These are phyloP conservation scores for Acephala macrosclerotiorum DNA, from an alignment of 2,329 filamentous ascomycete genomes.

Conservation along the genomic window DNA sequence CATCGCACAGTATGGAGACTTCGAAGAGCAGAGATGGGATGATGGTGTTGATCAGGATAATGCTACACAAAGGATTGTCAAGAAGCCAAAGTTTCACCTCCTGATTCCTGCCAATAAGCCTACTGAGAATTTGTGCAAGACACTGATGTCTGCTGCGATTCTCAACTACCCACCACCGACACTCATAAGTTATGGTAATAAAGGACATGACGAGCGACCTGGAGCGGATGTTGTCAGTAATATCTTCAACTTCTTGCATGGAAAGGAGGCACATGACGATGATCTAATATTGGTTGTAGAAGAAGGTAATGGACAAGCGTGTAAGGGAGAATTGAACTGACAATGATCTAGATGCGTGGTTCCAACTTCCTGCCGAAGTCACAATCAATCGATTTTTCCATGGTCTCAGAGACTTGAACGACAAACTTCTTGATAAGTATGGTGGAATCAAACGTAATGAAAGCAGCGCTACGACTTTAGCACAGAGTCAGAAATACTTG, in stretches of 20 bases:
- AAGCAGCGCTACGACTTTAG: background rate
- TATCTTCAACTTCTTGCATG: constrained; percentile 52
- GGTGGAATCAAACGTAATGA: constrained; percentile 20
- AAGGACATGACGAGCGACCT: constrained; percentile 11
- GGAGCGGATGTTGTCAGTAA: constrained; percentile 24
- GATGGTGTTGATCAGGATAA: constrained; percentile 21
- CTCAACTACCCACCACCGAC: constrained; percentile 65
- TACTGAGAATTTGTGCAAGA: constrained; percentile 58
- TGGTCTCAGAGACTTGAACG: constrained; percentile 55
- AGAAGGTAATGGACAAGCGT: constrained; percentile 36
- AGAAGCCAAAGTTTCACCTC: constrained; percentile 56
- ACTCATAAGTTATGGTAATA: constrained; percentile 51
- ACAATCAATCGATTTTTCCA: constrained; percentile 62
- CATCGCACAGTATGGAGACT: constrained; percentile 21
- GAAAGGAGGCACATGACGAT: constrained; percentile 55
- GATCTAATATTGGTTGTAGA: constrained; percentile 64
- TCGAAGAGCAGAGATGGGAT: constrained; percentile 27
- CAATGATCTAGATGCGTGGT: constrained; percentile 51
- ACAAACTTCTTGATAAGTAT: constrained; percentile 45
- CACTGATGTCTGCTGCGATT: constrained; percentile 63
- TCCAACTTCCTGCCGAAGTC: constrained; percentile 64
- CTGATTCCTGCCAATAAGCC: constrained; percentile 57
- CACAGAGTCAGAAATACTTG: constrained; percentile 49
- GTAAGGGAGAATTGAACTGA: constrained; percentile 1
- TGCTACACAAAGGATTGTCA: constrained; percentile 17